These are phyloP conservation scores for Chiua virens DNA, from an alignment of 768 basidiomycete species.

Conservation along the genomic window DNA sequence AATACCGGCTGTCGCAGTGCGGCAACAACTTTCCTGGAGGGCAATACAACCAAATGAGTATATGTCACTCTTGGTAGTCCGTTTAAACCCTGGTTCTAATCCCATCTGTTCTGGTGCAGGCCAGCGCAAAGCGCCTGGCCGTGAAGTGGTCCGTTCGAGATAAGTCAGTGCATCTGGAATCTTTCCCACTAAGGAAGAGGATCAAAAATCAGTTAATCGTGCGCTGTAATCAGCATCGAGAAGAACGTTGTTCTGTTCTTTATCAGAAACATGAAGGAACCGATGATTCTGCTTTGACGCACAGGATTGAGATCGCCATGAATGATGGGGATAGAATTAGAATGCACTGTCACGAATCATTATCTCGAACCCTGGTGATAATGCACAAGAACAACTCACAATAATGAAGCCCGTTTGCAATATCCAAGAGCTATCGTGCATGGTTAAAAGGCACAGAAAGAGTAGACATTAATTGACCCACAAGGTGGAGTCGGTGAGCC, in stretches of 20 bases:
- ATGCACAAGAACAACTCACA: background rate
- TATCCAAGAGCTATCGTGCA: background rate
- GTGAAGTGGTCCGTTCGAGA: slow-evolving; percentile 29
- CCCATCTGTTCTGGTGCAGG: slow-evolving; percentile 34
- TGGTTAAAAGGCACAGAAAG: background rate
- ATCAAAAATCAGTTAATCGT: slow-evolving; percentile 43
- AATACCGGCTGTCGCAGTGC: no score
- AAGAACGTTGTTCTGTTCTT: slow-evolving; percentile 8
- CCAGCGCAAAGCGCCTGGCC: slow-evolving; percentile 38
- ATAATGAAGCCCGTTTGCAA: background rate
- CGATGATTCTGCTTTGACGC: background rate
- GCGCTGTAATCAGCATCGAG: slow-evolving; percentile 26
- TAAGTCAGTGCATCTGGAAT: background rate
- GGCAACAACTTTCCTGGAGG: slow-evolving; percentile 11
- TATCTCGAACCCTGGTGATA: no score
- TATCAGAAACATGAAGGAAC: background rate
- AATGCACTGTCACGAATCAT: background rate
- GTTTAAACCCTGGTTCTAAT: slow-evolving; percentile 1
- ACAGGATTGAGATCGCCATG: background rate
- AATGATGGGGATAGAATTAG: background rate
- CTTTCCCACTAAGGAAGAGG: slow-evolving; percentile 20
- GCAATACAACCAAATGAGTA: slow-evolving; percentile 27
- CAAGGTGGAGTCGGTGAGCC: slow-evolving; percentile 8
- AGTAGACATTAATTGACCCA: slow-evolving; percentile 2
- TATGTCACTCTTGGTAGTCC: background rate